Percentiles rank a stretch among this genome's conserved stretches.
Conservation (phyloP, 495 filamentous ascomycete genomes). For the Trichodelitschia bisporula region DNA sequence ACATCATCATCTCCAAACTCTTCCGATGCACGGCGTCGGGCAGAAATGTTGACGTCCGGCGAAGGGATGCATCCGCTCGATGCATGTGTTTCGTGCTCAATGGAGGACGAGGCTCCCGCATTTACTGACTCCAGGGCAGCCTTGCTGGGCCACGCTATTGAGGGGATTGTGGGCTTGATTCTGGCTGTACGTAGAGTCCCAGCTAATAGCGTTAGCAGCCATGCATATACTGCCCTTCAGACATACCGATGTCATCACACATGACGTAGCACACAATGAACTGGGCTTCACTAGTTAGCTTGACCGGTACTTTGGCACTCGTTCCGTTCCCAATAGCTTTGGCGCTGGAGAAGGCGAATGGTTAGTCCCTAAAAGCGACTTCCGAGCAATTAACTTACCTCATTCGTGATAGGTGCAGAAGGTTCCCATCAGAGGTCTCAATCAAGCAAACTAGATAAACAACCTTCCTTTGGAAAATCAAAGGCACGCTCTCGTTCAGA, state of each 20-base stretch:
- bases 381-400: constrained; percentile 25
- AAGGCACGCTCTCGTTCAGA: constrained; percentile 37
- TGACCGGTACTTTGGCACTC: too few species aligned
- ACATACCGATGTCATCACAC: constrained; percentile 66
- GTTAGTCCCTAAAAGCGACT: neutral
- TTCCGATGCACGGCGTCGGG: constrained; percentile 7
- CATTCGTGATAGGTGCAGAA: constrained; percentile 57
- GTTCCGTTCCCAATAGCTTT: too few species aligned
- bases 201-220: constrained; percentile 21
- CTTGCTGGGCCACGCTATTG: too few species aligned
- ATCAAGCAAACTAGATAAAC: constrained; percentile 56
- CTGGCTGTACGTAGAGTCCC: too few species aligned
- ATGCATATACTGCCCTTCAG: neutral
- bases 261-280: constrained; percentile 46
- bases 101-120: too few species aligned
- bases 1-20: too few species aligned
- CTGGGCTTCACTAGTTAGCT: constrained; percentile 29
- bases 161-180: too few species aligned
- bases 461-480: constrained; percentile 31
- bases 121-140: too few species aligned
- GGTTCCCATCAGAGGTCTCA: constrained; percentile 46
- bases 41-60: constrained; percentile 2
- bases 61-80: constrained; percentile 5
- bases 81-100: too few species aligned
- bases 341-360: constrained; percentile 24